A percentile compares a stretch with the other conserved stretches of the same genome.
Evolutionary conservation across 2,329 filamentous ascomycete species (phyloP).

Genomic region (Celoporthe dispersa): DNA sequence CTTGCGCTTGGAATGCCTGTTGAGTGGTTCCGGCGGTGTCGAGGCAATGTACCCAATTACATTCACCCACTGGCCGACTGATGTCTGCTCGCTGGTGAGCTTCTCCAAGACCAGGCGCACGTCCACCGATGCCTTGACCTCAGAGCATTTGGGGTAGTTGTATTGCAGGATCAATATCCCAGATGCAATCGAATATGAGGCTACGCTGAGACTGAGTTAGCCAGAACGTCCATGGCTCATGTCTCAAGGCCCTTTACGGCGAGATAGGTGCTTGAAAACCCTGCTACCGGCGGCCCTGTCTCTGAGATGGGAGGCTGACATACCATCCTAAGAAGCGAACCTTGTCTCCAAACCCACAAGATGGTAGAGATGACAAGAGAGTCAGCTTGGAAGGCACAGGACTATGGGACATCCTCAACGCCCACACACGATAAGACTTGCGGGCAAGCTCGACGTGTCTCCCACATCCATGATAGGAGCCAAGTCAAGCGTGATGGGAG

Average conservation of each 20-base stretch:
- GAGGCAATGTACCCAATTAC: slow-evolving; percentile 77
- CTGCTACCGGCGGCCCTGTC: background rate
- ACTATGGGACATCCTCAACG: slow-evolving; percentile 53
- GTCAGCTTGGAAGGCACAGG: slow-evolving; percentile 69
- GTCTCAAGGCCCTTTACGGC: slow-evolving; percentile 11
- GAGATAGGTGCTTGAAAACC: background rate
- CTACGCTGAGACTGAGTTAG: slow-evolving; percentile 49
- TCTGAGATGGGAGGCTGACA: slow-evolving; percentile 39
- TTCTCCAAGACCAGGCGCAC: slow-evolving; percentile 71
- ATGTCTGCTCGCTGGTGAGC: slow-evolving; percentile 65
- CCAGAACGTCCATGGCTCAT: background rate
- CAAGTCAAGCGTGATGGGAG: background rate
- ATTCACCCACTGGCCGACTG: slow-evolving; percentile 86
- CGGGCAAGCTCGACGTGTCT: background rate
- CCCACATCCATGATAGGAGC: slow-evolving; percentile 19
- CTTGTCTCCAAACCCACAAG: slow-evolving; percentile 66
- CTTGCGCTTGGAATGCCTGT: slow-evolving; percentile 22
- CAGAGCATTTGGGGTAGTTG: slow-evolving; percentile 56
- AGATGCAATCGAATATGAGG: slow-evolving; percentile 53
- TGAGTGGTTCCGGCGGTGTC: slow-evolving; percentile 25
- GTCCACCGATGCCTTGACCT: slow-evolving; percentile 65
- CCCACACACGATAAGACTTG: slow-evolving; percentile 6
- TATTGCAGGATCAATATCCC: slow-evolving; percentile 73
- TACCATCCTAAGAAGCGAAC: slow-evolving; percentile 93
- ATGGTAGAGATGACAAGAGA: slow-evolving; percentile 65